Percentiles rank a stretch among this genome's conserved stretches.
Conservation (phyloP, 1,139 yeast species). For the Meyerozyma smithsonii region DNA sequence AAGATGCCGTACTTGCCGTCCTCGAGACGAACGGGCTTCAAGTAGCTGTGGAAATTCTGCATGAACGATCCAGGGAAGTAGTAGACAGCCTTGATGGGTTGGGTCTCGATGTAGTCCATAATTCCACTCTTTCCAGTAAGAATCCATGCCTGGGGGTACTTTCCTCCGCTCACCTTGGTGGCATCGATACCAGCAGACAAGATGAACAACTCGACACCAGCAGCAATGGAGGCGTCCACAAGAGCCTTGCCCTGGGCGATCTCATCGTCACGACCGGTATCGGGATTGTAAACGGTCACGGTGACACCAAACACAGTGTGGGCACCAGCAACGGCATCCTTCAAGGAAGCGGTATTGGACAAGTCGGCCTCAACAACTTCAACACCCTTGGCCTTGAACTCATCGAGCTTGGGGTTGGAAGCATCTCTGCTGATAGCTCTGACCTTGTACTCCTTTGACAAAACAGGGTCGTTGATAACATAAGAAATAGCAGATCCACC, state of each 20-base stretch:
- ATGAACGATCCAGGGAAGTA: not conserved
- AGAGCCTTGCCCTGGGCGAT: not conserved
- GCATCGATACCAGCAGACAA: not conserved
- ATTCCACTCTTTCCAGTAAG: not conserved
- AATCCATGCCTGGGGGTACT: not conserved
- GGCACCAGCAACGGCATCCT: not conserved
- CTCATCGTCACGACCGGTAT: not conserved
- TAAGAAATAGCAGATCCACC: conserved; percentile 9
- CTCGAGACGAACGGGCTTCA: not conserved
- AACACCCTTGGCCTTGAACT: conserved; percentile 7
- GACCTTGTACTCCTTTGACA: conserved; percentile 6
- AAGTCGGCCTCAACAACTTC: conserved; percentile 9
- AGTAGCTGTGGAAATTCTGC: not conserved
- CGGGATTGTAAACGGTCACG: not conserved
- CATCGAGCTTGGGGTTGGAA: conserved; percentile 1
- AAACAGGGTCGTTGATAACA: conserved; percentile 4
- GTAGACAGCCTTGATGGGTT: not conserved
- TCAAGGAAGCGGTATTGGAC: not conserved
- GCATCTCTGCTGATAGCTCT: conserved; percentile 10
- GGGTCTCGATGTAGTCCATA: not conserved
- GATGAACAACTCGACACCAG: conserved; percentile 1
- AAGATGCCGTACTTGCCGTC: not conserved
- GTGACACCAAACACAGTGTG: not conserved
- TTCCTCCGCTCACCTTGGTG: not conserved
- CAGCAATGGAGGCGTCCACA: conserved; percentile 1